Conservation (phyloP, 352 stramenopile species). For the Phytophthora pisi region DNA sequence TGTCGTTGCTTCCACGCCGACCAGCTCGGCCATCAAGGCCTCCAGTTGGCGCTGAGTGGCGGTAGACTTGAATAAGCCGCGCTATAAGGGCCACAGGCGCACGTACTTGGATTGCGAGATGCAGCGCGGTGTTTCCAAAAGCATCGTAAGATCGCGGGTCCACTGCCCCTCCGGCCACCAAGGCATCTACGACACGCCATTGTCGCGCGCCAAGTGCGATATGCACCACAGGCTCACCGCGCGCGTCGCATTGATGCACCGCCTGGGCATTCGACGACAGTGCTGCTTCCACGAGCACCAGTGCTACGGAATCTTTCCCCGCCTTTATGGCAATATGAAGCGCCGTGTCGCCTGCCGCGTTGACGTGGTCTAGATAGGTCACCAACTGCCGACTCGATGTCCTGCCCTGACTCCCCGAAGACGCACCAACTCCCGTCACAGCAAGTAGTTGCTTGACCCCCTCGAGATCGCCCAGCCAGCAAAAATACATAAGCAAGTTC, state of each 20-base stretch:
- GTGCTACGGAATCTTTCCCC: slow-evolving; percentile 35
- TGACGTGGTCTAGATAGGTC: slow-evolving; percentile 64
- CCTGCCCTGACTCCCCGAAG: slow-evolving; percentile 26
- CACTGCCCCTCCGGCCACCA: slow-evolving; percentile 52
- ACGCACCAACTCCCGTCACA: slow-evolving; percentile 19
- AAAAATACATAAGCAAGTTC: slow-evolving; percentile 78
- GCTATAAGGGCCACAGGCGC: slow-evolving; percentile 51
- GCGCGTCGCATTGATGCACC: slow-evolving; percentile 51
- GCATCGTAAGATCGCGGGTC: slow-evolving; percentile 53
- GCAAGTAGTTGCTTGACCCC: slow-evolving; percentile 40
- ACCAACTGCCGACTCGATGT: slow-evolving; percentile 37
- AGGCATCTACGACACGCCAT: slow-evolving; percentile 62
- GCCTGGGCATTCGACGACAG: slow-evolving; percentile 40
- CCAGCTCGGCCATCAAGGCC: slow-evolving; percentile 34
- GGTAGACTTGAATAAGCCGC: slow-evolving; percentile 55
- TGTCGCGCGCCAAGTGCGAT: slow-evolving; percentile 63
- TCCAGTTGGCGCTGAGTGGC: slow-evolving; percentile 29
- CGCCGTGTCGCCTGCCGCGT: slow-evolving; percentile 63
- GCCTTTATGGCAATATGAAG: slow-evolving; percentile 76
- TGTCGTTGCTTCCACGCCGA: slow-evolving; percentile 53
- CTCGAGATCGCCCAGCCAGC: slow-evolving; percentile 53
- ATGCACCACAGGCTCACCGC: slow-evolving; percentile 61
- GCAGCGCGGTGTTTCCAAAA: slow-evolving; percentile 57
- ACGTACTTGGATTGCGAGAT: slow-evolving; percentile 69
- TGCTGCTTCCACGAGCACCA: slow-evolving; percentile 51